These are phyloP conservation scores for Porcisia hertigi DNA, from an alignment of 208 protist genomes.

Conservation along the genomic window DNA sequence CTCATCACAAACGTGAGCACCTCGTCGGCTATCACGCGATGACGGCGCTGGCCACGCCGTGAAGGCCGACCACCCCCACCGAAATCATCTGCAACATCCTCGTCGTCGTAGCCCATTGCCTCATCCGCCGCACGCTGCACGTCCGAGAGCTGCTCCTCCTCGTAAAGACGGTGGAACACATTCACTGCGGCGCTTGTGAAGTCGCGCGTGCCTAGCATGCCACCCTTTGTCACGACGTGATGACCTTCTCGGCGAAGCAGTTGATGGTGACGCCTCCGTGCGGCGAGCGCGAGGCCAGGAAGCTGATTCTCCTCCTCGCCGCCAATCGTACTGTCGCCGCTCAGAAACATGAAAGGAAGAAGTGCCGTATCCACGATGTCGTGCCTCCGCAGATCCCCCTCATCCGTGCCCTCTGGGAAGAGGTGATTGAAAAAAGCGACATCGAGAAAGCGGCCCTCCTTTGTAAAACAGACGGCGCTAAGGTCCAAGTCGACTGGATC, in stretches of 20 bases:
- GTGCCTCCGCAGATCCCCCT: constrained; percentile 42
- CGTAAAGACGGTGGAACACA: constrained; percentile 73
- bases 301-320: constrained; percentile 84
- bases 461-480: constrained; percentile 78
- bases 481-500: constrained; percentile 83
- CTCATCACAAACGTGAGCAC: constrained; percentile 74
- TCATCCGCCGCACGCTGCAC: constrained; percentile 56
- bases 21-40: constrained; percentile 73
- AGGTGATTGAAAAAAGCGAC: constrained; percentile 89
- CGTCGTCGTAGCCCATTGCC: constrained; percentile 26
- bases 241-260: not conserved
- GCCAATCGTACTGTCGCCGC: constrained; percentile 77
- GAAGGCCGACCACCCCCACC: constrained; percentile 8
- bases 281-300: constrained; percentile 53
- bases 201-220: constrained; percentile 25
- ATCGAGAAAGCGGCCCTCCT: constrained; percentile 73
- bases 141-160: constrained; percentile 59
- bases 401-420: constrained; percentile 59
- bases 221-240: not conserved
- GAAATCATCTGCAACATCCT: constrained; percentile 22
- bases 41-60: constrained; percentile 6
- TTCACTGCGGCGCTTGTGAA: constrained; percentile 36
- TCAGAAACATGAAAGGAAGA: constrained; percentile 85
- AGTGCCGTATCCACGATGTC: constrained; percentile 46
- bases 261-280: constrained; percentile 36